Conservation (phyloP, 768 basidiomycete genomes). For the Phylloporus rhodoxanthus region DNA sequence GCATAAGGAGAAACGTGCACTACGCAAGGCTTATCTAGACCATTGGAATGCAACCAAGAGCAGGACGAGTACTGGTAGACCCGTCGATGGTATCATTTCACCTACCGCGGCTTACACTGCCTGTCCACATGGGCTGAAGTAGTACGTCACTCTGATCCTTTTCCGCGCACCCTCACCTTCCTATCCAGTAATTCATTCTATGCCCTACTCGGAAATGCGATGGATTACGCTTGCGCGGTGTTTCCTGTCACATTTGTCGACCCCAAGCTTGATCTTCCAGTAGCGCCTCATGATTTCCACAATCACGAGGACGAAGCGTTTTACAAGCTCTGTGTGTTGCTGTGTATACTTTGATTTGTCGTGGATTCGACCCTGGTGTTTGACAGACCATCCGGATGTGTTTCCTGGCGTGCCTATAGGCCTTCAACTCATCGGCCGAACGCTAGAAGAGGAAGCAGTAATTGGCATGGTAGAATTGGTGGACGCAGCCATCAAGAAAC, state of each 20-base stretch:
- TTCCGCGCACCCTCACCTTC: slow-evolving; percentile 2
- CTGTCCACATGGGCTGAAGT: slow-evolving; percentile 40
- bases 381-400: slow-evolving; percentile 39
- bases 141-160: slow-evolving; percentile 23
- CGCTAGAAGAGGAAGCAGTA: slow-evolving; percentile 49
- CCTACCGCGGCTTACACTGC: slow-evolving; percentile 41
- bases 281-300: slow-evolving; percentile 35
- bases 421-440: slow-evolving; percentile 44
- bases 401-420: slow-evolving; percentile 42
- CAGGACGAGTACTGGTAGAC: slow-evolving; percentile 42
- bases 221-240: slow-evolving; percentile 39
- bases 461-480: slow-evolving; percentile 44
- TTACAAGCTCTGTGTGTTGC: slow-evolving; percentile 40
- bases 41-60: slow-evolving; percentile 43
- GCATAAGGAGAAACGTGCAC: slow-evolving; percentile 35
- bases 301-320: slow-evolving; percentile 39
- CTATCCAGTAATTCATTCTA: slow-evolving; percentile 35
- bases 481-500: slow-evolving; percentile 32
- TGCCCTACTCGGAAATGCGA: slow-evolving; percentile 42
- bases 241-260: slow-evolving; percentile 49
- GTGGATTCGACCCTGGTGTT: neutral
- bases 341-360: neutral
- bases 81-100: slow-evolving; percentile 48
- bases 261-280: slow-evolving; percentile 33
- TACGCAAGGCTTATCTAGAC: slow-evolving; percentile 43